Evolutionary conservation across 2,329 filamentous ascomycete genomes (phyloP).

Genomic region (Hirsutella thompsonii): DNA sequence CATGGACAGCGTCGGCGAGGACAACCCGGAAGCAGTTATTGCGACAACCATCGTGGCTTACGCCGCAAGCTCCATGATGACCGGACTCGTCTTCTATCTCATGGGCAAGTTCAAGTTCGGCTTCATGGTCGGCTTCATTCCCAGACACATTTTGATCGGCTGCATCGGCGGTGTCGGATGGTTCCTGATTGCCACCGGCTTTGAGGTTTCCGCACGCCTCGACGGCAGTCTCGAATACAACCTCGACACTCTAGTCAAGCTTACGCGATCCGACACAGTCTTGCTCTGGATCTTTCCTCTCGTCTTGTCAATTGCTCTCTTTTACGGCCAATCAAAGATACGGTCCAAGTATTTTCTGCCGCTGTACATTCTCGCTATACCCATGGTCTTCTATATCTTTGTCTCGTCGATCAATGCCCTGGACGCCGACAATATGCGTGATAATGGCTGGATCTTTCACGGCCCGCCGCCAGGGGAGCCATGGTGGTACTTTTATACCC

Average conservation of each 20-base stretch:
- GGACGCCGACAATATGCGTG: slow-evolving; percentile 52
- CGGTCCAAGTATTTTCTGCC: slow-evolving; percentile 79
- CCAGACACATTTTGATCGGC: slow-evolving; percentile 87
- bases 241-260: slow-evolving; percentile 58
- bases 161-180: slow-evolving; percentile 96
- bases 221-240: slow-evolving; percentile 78
- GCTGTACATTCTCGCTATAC: slow-evolving; percentile 70
- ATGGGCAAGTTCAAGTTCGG: slow-evolving; percentile 83
- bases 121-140: slow-evolving; percentile 92
- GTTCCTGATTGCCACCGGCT: slow-evolving; percentile 81
- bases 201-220: slow-evolving; percentile 85
- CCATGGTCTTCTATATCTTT: slow-evolving; percentile 64
- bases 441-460: slow-evolving; percentile 81
- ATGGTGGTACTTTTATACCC: slow-evolving; percentile 95
- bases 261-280: slow-evolving; percentile 62
- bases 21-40: slow-evolving; percentile 74
- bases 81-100: slow-evolving; percentile 79
- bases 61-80: slow-evolving; percentile 79
- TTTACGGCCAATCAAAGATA: slow-evolving; percentile 62
- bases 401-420: slow-evolving; percentile 57
- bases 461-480: slow-evolving; percentile 74
- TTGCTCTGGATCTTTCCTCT: slow-evolving; percentile 77
- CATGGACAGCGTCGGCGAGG: slow-evolving; percentile 61
- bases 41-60: slow-evolving; percentile 92
- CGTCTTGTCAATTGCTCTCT: slow-evolving; percentile 59